Evolutionary conservation across 306 rosid species (phyloP), one percentile per base, ranked within the genome.

Genomic region (Fragaria vesca): DNA sequence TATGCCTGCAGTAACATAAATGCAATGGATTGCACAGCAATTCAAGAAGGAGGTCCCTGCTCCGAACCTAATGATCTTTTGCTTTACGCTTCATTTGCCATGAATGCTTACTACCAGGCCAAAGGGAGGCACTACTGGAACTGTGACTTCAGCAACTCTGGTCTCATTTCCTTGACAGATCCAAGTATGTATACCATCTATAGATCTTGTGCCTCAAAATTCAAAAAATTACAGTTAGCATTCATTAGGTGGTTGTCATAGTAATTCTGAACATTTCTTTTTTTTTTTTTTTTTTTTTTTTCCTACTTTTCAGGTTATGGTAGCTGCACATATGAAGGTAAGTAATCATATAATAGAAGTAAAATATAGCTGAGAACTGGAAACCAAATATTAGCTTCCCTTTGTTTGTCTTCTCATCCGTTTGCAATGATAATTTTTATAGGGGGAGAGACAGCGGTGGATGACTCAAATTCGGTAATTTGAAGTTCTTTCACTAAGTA

Each of bases 21-120:
- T 61, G 16, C 67, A 30, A 61, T 28, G 40, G 78, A 72, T 36
- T 81, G 79, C 38, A 24, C 1, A 40, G 66, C 78, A 61, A 65
- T 54, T 9, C n/a, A 38, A n/a, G 2, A 60, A 48, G 81, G 69
- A 54, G 42, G 54, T 12, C 47, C 81, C 11, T 89, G 89, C 74
- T 81, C 18, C 32, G 0, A 60, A 13, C 90, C 93, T 2, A 34
- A 79, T 78, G 75, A 72, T 34, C 54, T 62, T 30, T 26, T 70
- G 24, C 76, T 26, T 3, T 74, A 76, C 26, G 79, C 81, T 32
- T 72, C 85, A 67, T 82, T 43, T 58, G 58, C 79, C 20, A 82
- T 82, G 79, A 82, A 77, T 67, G 67, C 71, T 63, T 81, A 43
- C 21, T 77, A 72, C 79, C 82, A 72, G 32, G 61, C 57, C 28